These are phyloP conservation scores for Aspergillus hortae DNA, from an alignment of 2,329 filamentous ascomycete species.

Conservation along the genomic window DNA sequence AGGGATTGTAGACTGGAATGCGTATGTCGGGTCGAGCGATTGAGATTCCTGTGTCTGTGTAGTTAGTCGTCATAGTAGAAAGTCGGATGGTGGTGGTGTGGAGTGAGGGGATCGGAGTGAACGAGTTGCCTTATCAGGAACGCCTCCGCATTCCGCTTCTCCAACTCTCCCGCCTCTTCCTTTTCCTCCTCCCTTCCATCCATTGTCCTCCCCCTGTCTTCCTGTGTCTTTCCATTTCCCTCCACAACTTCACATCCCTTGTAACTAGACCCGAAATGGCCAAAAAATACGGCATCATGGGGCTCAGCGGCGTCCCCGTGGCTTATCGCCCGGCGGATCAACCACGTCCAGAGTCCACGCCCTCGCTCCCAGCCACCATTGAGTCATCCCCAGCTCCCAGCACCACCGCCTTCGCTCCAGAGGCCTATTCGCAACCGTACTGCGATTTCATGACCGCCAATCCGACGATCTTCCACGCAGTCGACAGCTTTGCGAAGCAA, in stretches of 20 bases:
- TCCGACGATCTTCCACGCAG: conserved; percentile 89
- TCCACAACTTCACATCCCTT: background rate
- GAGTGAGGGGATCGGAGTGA: background rate
- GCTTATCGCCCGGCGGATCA: conserved; percentile 27
- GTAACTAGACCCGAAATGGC: conserved; percentile 25
- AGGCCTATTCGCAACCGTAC: conserved; percentile 77
- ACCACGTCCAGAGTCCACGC: conserved; percentile 19
- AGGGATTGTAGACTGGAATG: conserved; percentile 34
- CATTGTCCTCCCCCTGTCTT: background rate
- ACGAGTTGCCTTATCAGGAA: background rate
- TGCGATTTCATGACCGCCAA: conserved; percentile 83
- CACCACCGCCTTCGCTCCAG: conserved; percentile 34
- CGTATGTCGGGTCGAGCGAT: conserved; percentile 31
- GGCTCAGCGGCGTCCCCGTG: conserved; percentile 27
- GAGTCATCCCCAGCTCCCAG: conserved; percentile 10
- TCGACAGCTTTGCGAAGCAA: conserved; percentile 71
- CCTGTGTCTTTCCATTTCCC: background rate
- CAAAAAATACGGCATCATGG: conserved; percentile 22
- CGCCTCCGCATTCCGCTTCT: background rate
- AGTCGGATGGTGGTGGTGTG: background rate
- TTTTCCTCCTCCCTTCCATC: conserved; percentile 1
- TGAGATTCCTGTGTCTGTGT: background rate
- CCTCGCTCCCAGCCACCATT: conserved; percentile 13
- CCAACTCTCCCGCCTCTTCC: conserved; percentile 3
- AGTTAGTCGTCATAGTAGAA: background rate